phyloP scores from a whole-genome alignment of 1,139 yeast species.

The Nadsonia starkeyi-henricii region DNA sequence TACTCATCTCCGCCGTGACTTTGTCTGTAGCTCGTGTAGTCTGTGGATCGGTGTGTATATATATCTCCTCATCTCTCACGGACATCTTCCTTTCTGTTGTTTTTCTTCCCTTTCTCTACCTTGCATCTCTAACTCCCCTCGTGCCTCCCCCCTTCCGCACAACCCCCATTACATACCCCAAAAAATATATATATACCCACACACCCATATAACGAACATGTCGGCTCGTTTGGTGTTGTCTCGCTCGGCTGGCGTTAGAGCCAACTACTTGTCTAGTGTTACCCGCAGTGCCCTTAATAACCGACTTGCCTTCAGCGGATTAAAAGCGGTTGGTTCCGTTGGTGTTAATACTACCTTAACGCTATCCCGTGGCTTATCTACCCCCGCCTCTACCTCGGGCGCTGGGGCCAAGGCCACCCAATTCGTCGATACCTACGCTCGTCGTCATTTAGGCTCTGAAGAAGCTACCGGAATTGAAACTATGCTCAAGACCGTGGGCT shows the following conservation, averaged over 20 bases:
- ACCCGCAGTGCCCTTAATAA: not conserved
- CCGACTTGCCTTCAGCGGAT: too few relatives aligned
- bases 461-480: conserved; percentile 42
- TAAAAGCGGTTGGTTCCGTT: too few relatives aligned
- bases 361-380: too few relatives aligned
- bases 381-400: not conserved
- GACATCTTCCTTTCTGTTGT: not conserved
- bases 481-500: conserved; percentile 59
- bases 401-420: conserved; percentile 2
- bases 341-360: too few relatives aligned
- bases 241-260: not conserved
- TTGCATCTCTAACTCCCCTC: not conserved
- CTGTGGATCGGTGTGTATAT: too few relatives aligned
- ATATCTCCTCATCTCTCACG: too few relatives aligned
- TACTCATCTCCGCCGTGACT: too few relatives aligned
- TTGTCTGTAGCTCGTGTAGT: too few relatives aligned
- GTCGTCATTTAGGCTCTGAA: conserved; percentile 85
- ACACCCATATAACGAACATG: too few relatives aligned
- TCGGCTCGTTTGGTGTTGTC: not conserved
- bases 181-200: too few relatives aligned
- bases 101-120: not conserved
- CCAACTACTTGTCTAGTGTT: not conserved
- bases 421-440: conserved; percentile 66
- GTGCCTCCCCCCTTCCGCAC: not conserved
- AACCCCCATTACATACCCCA: not conserved